These are phyloP conservation scores for Trichoderma cornu-damae DNA, from an alignment of 2,329 filamentous ascomycete genomes.

Conservation along the genomic window DNA sequence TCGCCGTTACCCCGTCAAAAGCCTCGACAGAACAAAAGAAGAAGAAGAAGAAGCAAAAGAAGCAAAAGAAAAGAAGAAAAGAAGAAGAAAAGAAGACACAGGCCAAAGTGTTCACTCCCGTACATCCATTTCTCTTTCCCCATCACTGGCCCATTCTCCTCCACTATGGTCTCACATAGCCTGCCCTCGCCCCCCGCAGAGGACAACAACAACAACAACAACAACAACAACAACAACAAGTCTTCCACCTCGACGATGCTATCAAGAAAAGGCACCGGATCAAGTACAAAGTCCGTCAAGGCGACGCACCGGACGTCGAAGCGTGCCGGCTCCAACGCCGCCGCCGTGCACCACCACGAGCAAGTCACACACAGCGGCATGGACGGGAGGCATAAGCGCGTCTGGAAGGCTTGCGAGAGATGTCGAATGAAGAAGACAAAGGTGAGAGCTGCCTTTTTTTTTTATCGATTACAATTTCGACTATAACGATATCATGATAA, in stretches of 20 bases:
- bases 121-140: too few species aligned
- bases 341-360: conserved; percentile 36
- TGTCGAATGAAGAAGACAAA: conserved; percentile 68
- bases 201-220: too few species aligned
- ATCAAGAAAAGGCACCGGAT: conserved; percentile 37
- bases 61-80: too few species aligned
- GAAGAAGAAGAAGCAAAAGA: too few species aligned
- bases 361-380: conserved; percentile 35
- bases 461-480: too few species aligned
- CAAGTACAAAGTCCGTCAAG: conserved; percentile 45
- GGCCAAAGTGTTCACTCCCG: too few species aligned
- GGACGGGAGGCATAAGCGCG: conserved; percentile 57
- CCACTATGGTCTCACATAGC: conserved; percentile 44
- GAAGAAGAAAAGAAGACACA: too few species aligned
- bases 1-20: background rate
- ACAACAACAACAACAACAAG: too few species aligned
- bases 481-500: too few species aligned
- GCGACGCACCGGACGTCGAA: conserved; percentile 48
- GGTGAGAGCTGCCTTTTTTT: too few species aligned
- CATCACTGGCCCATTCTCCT: background rate
- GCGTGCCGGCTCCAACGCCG: conserved; percentile 39
- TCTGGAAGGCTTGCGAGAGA: conserved; percentile 63
- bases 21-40: background rate
- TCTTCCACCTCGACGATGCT: conserved; percentile 25
- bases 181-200: conserved; percentile 51